A percentile compares a stretch with the other conserved stretches of the same genome.
These are phyloP conservation scores for Chenopodium album DNA, from an alignment of 148 eudicot species.

Conservation along the genomic window DNA sequence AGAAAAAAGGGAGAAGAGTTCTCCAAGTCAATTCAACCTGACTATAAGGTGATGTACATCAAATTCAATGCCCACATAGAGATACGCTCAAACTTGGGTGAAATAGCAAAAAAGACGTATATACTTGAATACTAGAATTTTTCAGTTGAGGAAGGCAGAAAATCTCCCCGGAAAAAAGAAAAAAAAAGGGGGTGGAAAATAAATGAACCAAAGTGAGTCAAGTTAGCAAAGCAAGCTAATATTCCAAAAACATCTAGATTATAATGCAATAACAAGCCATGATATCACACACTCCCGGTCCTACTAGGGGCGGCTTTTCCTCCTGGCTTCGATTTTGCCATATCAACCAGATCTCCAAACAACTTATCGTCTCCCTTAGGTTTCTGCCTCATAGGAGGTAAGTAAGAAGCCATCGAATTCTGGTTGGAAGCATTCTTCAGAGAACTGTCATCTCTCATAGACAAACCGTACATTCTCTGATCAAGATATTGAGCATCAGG, in stretches of 20 bases:
- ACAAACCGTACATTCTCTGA: slow-evolving; percentile 66
- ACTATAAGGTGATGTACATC: slow-evolving; percentile 28
- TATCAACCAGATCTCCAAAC: slow-evolving; percentile 90
- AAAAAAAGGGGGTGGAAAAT: not conserved
- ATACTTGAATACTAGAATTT: slow-evolving; percentile 21
- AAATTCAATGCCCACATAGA: slow-evolving; percentile 21
- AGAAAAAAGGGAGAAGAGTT: not conserved
- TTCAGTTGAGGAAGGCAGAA: slow-evolving; percentile 5
- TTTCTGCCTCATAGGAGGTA: slow-evolving; percentile 66
- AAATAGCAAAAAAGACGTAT: slow-evolving; percentile 23
- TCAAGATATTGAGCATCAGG: slow-evolving; percentile 58
- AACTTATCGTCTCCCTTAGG: slow-evolving; percentile 77
- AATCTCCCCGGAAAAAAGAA: not conserved
- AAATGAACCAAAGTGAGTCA: slow-evolving; percentile 17
- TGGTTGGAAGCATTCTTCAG: slow-evolving; percentile 41
- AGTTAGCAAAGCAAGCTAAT: slow-evolving; percentile 21
- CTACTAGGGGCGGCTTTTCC: slow-evolving; percentile 53
- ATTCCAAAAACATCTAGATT: slow-evolving; percentile 5
- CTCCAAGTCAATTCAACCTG: slow-evolving; percentile 16
- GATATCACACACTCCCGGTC: slow-evolving; percentile 67
- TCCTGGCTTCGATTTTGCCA: slow-evolving; percentile 66
- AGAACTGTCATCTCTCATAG: slow-evolving; percentile 47
- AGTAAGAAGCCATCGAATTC: slow-evolving; percentile 45
- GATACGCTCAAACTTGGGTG: slow-evolving; percentile 19
- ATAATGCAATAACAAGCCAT: not conserved